Evolutionary conservation across 2,329 filamentous ascomycete genomes (phyloP).

Genomic region (Aspergillus sergii): DNA sequence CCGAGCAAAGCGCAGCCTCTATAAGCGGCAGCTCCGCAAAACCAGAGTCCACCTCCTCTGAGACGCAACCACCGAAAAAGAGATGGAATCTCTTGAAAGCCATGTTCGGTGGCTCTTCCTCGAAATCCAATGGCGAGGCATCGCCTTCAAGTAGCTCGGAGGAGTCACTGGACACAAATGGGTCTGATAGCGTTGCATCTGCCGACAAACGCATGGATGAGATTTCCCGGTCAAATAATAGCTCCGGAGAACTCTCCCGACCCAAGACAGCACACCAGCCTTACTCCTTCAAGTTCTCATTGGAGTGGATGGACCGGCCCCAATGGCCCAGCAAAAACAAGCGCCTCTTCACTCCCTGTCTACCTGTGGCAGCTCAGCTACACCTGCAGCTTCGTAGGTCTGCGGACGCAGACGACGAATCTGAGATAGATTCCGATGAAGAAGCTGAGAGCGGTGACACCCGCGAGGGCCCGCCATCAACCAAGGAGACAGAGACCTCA

Average conservation of each 20-base stretch:
- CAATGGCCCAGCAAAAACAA: slow-evolving; percentile 53
- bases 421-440: slow-evolving; percentile 22
- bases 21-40: slow-evolving; percentile 39
- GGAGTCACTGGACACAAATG: slow-evolving; percentile 32
- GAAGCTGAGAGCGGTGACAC: slow-evolving; percentile 12
- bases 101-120: slow-evolving; percentile 49
- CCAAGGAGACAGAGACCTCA: slow-evolving; percentile 2
- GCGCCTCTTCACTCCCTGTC: slow-evolving; percentile 57
- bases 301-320: slow-evolving; percentile 65
- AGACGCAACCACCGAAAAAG: slow-evolving; percentile 37
- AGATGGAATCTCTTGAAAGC: slow-evolving; percentile 57
- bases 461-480: slow-evolving; percentile 11
- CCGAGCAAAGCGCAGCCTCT: slow-evolving; percentile 35
- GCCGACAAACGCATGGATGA: slow-evolving; percentile 33
- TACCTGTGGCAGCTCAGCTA: slow-evolving; percentile 59
- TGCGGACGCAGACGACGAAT: slow-evolving; percentile 24
- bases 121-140: slow-evolving; percentile 47
- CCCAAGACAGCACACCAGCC: slow-evolving; percentile 53
- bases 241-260: slow-evolving; percentile 29
- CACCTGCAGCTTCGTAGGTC: slow-evolving; percentile 50
- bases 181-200: slow-evolving; percentile 27
- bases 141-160: slow-evolving; percentile 43
- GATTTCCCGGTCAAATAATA: slow-evolving; percentile 25
- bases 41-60: slow-evolving; percentile 18
- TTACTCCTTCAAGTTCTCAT: slow-evolving; percentile 68